Evolutionary conservation across 345 rosid species (phyloP), one percentile per base, ranked within the genome.

Genomic region (Rhizophora apiculata): DNA sequence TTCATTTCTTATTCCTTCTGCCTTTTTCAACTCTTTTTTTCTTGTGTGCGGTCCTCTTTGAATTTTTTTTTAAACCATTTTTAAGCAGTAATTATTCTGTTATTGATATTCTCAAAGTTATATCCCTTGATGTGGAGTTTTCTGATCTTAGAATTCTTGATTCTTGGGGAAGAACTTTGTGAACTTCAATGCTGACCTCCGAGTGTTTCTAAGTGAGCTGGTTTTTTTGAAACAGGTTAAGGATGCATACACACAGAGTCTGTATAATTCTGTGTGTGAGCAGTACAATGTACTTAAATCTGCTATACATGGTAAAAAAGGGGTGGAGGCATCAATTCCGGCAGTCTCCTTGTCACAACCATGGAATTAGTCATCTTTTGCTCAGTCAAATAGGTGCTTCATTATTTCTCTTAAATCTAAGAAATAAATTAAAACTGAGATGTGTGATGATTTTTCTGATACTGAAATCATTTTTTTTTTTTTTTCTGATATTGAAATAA

Each of bases 341-440:
- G 68, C 68, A 18, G 85, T 91, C 79, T 80, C 89, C 58, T 78
- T 95, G 76, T 89, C 97, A 56, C 99, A 89, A 74, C 91, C 99
- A 37, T 91, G 96, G 97, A 80, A 79, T 65, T 83, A 85, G 74
- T 77, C 76, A 76, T 59, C 65, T 72, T 61, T 31, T 63, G 59
- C 60, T 63, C 18, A n/a, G 27, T 63, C 13, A 22, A 73, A 18
- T 63, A 77, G 81, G 81, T 77, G 62, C 15, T 51, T 70, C 15
- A 48, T 21, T 37, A 27, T 62, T 51, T 6, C 63, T 43, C 32
- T 29, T 32, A 39, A 18, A 18, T 68, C 34, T 27, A 63, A 8
- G 37, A 18, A 21, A 30, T 24, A 65, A 66, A 49, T 56, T 29
- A 53, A 62, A 58, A 56, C 60, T 19, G 27, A 3, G 48, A 26